Evolutionary conservation across 768 basidiomycete genomes (phyloP).

Genomic region (Agrocybe pediades): DNA sequence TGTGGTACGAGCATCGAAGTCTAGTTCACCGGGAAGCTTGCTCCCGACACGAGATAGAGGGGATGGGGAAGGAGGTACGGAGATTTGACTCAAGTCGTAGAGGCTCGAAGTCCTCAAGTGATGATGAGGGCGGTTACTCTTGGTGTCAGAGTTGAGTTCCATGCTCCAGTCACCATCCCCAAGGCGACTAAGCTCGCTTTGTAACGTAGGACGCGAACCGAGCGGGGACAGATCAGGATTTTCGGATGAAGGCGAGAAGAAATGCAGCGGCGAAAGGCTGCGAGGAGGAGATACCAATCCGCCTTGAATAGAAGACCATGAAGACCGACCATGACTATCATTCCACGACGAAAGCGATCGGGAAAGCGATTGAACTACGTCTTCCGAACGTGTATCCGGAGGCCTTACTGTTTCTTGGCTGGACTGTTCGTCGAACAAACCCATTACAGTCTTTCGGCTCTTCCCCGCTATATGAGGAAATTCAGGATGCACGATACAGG

Average conservation of each 20-base stretch:
- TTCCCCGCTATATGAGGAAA: constrained; percentile 20
- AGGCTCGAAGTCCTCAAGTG: constrained; percentile 60
- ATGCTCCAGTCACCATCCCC: constrained; percentile 41
- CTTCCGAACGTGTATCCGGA: background rate
- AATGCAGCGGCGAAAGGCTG: constrained; percentile 32
- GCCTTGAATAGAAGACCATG: constrained; percentile 32
- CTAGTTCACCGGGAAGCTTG: background rate
- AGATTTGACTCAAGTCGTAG: constrained; percentile 48
- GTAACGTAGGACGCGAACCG: constrained; percentile 39
- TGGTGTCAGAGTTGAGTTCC: constrained; percentile 12
- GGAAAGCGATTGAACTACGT: constrained; percentile 28
- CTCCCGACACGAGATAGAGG: constrained; percentile 17
- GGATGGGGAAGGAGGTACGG: constrained; percentile 43
- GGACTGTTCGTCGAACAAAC: constrained; percentile 53
- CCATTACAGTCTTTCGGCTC: constrained; percentile 58
- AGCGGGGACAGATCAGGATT: constrained; percentile 21
- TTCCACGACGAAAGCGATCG: constrained; percentile 33
- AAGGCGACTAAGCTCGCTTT: constrained; percentile 59
- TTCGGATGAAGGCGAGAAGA: constrained; percentile 26
- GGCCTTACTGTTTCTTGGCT: background rate
- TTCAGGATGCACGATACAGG: constrained; percentile 17
- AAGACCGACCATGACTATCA: constrained; percentile 23
- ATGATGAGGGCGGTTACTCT: constrained; percentile 27
- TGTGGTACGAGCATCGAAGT: background rate
- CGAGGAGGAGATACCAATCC: constrained; percentile 3